Conservation (phyloP, 2,329 filamentous ascomycete genomes). For the Blumeria hordei region DNA sequence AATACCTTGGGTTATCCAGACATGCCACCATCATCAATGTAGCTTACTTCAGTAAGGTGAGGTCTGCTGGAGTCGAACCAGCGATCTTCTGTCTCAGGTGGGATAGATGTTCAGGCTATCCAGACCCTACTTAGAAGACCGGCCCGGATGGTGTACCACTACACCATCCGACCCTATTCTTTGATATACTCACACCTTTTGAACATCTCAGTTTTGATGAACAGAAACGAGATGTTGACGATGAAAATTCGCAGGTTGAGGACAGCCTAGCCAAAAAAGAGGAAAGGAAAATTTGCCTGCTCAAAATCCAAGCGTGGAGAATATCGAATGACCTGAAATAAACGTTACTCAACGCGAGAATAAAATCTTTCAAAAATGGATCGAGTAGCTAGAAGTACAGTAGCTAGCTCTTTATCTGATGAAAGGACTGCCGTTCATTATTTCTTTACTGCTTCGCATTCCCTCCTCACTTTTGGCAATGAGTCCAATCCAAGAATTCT, state of each 20-base stretch:
- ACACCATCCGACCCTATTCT: too few relatives aligned
- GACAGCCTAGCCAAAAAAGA: background rate
- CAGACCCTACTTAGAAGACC: too few relatives aligned
- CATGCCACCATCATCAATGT: too few relatives aligned
- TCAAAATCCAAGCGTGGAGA: background rate
- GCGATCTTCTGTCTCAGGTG: too few relatives aligned
- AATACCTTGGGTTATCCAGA: too few relatives aligned
- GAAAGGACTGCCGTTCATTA: background rate
- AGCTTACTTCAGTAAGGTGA: too few relatives aligned
- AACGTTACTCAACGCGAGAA: background rate
- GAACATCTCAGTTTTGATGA: too few relatives aligned
- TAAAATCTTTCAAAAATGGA: background rate
- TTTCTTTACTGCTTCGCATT: background rate
- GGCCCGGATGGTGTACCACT: too few relatives aligned
- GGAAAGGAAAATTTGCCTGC: background rate
- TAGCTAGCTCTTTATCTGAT: background rate
- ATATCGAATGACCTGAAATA: background rate
- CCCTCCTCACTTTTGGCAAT: background rate
- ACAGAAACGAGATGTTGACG: background rate
- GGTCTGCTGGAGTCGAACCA: too few relatives aligned
- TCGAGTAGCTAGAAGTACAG: background rate
- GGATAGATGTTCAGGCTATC: too few relatives aligned
- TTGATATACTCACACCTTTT: background rate
- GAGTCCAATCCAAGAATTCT: background rate
- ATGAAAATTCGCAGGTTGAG: background rate